These are phyloP conservation scores for Zoysia japonica DNA, from an alignment of 176 grass and related monocot species.

Conservation along the genomic window DNA sequence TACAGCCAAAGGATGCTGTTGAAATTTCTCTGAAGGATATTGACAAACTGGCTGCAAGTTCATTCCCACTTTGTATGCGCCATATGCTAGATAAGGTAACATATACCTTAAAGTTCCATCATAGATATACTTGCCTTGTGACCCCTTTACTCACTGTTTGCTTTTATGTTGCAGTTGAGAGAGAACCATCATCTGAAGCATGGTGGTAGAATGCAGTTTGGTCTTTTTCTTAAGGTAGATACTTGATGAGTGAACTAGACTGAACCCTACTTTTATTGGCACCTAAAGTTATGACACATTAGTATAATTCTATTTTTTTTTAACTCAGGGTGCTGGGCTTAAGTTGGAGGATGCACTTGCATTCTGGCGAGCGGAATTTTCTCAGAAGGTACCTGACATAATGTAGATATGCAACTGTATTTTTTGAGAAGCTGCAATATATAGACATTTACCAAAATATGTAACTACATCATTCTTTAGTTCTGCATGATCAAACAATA, in stretches of 20 bases:
- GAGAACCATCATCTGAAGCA: slow-evolving; percentile 98
- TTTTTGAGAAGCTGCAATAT: not conserved
- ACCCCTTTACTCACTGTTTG: slow-evolving; percentile 29
- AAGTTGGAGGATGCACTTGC: slow-evolving; percentile 96
- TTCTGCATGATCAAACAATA: not conserved
- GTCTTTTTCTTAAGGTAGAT: slow-evolving; percentile 96
- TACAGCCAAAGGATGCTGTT: slow-evolving; percentile 65
- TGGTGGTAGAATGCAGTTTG: slow-evolving; percentile 94
- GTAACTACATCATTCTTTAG: not conserved
- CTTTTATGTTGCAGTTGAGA: slow-evolving; percentile 63
- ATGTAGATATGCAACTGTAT: slow-evolving; percentile 6
- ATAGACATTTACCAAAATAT: slow-evolving; percentile 7
- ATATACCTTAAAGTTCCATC: slow-evolving; percentile 25
- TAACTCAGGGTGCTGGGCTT: slow-evolving; percentile 77
- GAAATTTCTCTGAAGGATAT: slow-evolving; percentile 97
- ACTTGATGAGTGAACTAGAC: slow-evolving; percentile 9
- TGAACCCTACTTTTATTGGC: slow-evolving; percentile 2
- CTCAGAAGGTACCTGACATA: slow-evolving; percentile 76
- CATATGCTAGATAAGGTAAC: slow-evolving; percentile 92
- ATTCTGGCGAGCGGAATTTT: slow-evolving; percentile 96
- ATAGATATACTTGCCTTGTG: slow-evolving; percentile 39
- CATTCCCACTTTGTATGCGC: slow-evolving; percentile 97
- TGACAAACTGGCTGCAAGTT: slow-evolving; percentile 69
- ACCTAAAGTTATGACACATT: slow-evolving; percentile 4
- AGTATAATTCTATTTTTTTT: slow-evolving; percentile 3